phyloP scores from a whole-genome alignment of 345 rosid genomes.

The Orychophragmus violaceus region DNA sequence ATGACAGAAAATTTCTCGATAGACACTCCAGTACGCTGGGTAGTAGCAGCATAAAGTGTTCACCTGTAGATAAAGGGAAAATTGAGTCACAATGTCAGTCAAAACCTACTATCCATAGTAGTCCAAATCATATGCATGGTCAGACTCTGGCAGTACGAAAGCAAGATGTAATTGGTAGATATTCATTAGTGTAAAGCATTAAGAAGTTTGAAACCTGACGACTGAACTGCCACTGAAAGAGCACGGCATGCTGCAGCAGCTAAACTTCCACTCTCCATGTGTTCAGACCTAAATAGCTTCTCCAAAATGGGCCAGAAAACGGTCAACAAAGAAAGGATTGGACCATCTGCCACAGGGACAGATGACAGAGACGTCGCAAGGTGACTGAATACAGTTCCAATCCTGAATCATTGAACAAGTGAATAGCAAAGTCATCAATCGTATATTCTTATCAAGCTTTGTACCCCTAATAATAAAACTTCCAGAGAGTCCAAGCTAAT shows the following conservation, averaged over 20 bases:
- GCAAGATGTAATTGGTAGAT: background rate
- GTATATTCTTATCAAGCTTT: background rate
- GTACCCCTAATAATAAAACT: background rate
- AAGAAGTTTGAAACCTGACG: constrained; percentile 52
- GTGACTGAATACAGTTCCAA: constrained; percentile 84
- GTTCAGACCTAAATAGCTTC: constrained; percentile 70
- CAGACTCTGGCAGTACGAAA: background rate
- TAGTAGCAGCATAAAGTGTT: constrained; percentile 65
- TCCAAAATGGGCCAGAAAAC: constrained; percentile 89
- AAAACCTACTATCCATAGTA: background rate
- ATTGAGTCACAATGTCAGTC: background rate
- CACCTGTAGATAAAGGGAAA: constrained; percentile 52
- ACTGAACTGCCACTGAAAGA: constrained; percentile 80
- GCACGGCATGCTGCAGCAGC: constrained; percentile 87
- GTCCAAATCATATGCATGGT: background rate
- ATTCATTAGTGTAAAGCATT: background rate
- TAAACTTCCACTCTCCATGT: constrained; percentile 75
- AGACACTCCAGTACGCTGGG: constrained; percentile 79
- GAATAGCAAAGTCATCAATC: constrained; percentile 5
- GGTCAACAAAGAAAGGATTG: constrained; percentile 52
- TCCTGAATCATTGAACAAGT: constrained; percentile 39
- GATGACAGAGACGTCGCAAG: constrained; percentile 44
- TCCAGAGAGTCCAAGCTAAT: background rate
- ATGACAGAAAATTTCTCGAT: constrained; percentile 69
- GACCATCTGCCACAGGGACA: constrained; percentile 54